These are phyloP conservation scores for Aspergillus arachidicola DNA, from an alignment of 2,329 filamentous ascomycete genomes.

Conservation along the genomic window DNA sequence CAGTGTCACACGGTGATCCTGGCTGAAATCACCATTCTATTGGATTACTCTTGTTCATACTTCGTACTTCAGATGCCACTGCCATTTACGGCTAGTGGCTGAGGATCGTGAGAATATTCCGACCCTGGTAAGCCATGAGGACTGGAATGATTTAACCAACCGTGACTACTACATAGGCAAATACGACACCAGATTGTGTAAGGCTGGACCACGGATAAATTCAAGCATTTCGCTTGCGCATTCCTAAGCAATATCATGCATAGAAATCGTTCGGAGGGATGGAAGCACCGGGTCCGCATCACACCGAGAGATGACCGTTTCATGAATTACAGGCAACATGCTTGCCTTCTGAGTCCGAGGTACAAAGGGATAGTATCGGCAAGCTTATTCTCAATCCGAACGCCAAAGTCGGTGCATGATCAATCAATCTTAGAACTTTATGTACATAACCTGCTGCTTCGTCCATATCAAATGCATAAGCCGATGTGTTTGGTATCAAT, in stretches of 20 bases:
- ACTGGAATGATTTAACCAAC: not conserved
- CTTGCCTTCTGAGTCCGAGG: not conserved
- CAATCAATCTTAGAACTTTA: conserved; percentile 40
- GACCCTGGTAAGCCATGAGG: not conserved
- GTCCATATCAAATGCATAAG: conserved; percentile 30
- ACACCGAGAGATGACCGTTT: not conserved
- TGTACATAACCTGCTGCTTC: conserved; percentile 42
- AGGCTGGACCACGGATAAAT: not conserved
- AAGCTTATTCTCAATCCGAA: conserved; percentile 30
- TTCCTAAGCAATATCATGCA: not conserved
- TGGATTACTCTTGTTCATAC: not conserved
- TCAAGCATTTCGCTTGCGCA: not conserved
- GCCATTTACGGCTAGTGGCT: not conserved
- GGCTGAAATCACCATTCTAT: not conserved
- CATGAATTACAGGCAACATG: not conserved
- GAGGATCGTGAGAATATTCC: not conserved
- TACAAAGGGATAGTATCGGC: conserved; percentile 13
- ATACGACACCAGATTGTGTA: not conserved
- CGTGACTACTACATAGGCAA: not conserved
- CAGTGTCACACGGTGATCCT: too few relatives aligned
- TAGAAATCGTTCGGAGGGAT: not conserved
- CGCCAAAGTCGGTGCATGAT: conserved; percentile 38
- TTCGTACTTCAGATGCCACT: not conserved
- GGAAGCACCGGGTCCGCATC: not conserved
- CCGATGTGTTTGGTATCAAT: conserved; percentile 53